Conservation (phyloP, 495 filamentous ascomycete species). For the Podospora sp. region DNA sequence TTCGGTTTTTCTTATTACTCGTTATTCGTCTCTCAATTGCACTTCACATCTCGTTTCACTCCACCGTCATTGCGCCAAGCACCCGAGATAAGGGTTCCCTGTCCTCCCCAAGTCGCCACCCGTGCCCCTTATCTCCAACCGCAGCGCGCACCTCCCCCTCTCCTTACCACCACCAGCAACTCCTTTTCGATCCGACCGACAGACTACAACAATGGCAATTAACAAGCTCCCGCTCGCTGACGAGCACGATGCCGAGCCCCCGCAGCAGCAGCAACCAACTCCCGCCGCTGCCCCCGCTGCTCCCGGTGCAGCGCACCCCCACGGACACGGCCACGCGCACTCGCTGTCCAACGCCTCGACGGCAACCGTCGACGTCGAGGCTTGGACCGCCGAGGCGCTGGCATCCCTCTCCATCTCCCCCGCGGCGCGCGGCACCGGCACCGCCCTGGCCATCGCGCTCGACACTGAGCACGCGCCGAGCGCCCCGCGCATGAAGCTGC, state of each 20-base stretch:
- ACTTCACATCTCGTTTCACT: background rate
- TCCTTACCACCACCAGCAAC: background rate
- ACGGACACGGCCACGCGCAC: constrained; percentile 31
- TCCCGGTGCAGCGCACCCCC: constrained; percentile 17
- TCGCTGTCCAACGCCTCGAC: constrained; percentile 37
- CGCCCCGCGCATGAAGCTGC: constrained; percentile 28
- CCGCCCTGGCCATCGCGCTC: constrained; percentile 52
- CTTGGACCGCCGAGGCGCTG: constrained; percentile 54
- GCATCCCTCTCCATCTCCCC: constrained; percentile 52
- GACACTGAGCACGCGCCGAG: constrained; percentile 28
- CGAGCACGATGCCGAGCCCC: constrained; percentile 16
- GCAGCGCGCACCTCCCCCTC: background rate
- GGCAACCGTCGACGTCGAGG: constrained; percentile 47
- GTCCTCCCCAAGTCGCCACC: background rate
- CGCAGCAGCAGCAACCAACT: constrained; percentile 13
- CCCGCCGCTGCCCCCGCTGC: background rate
- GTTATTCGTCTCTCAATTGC: constrained; percentile 2
- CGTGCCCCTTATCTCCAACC: background rate
- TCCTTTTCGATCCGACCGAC: background rate
- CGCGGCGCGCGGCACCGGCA: constrained; percentile 45
- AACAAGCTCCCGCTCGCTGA: constrained; percentile 7
- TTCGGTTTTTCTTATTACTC: constrained; percentile 8
- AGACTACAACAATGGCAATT: constrained; percentile 29
- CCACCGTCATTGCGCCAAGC: background rate
- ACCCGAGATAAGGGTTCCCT: background rate